Base-by-base conservation (phyloP, 495 filamentous ascomycete genomes). In the Penicillium parvum region DNA sequence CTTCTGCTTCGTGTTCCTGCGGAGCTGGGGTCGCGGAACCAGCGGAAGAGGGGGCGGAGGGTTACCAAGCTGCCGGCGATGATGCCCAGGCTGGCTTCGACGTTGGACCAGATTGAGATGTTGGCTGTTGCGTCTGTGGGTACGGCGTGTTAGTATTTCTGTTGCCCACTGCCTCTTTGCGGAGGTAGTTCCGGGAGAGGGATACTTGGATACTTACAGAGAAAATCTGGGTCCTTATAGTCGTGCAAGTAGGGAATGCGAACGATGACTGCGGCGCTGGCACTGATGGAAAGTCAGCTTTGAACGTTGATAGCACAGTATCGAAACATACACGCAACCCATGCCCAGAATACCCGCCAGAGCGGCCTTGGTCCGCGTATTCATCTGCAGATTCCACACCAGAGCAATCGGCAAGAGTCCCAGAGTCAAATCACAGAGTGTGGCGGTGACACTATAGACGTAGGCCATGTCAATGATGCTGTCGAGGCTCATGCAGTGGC, bases 21-120 rank as follows among this genome's bases (percentile, higher is more conserved):
- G n/a, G 54, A 66, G 37, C 52, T 61, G 37, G 60, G 44, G 27
- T 66, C 67, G 10, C 60, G 55, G 35, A 71, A 65, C 65, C 65
- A 71, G 40, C 67, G 65, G 50, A 79, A 69, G 0, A 75, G 54
- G 5, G 72, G 71, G 11, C 67, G 66, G n/a, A 74, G 64, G 7
- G 68, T 71, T 5, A 69, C 66, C 3, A 75, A 64, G 32, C 66
- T 71, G 22, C 67, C 72, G 22, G 68, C 67, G 16, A 65, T 60
- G 32, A 75, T 73, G 17, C 69, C 72, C 1, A 74, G 56, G n/a
- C 65, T 58, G 11, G 60, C 63, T 45, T 75, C 71, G 46, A 73
- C 57, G 19, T 65, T 66, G 29, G 67, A 69, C 71, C 71, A 75
- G 30, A 75, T 68, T 6, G 63, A 71, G 32, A 73, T 69, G 8